A percentile compares a stretch with the other conserved stretches of the same genome.
These are phyloP conservation scores for Fomitopsis palustris DNA, from an alignment of 1,284 basidiomycete genomes.

Conservation along the genomic window DNA sequence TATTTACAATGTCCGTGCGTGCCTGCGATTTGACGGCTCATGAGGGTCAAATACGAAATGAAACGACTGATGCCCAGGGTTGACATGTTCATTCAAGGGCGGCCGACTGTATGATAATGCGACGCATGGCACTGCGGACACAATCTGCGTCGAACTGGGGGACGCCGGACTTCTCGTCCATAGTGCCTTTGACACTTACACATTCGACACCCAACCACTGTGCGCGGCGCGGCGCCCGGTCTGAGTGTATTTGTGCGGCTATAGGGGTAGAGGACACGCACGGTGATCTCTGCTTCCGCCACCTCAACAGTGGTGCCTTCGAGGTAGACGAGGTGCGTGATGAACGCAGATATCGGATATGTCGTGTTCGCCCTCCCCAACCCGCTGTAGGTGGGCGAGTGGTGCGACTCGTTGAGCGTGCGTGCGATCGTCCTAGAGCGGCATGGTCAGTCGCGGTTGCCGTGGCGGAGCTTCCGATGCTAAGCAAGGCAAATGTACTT, in stretches of 20 bases:
- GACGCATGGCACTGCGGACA: slow-evolving; percentile 45
- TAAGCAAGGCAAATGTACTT: slow-evolving; percentile 35
- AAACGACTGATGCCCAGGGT: neutral
- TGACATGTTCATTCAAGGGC: neutral
- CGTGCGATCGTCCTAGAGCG: slow-evolving; percentile 57
- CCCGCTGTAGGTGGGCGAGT: slow-evolving; percentile 42
- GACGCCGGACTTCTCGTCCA: slow-evolving; percentile 20
- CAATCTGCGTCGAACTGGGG: slow-evolving; percentile 49
- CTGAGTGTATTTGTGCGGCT: no score
- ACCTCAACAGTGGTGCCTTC: slow-evolving; percentile 60
- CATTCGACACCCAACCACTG: slow-evolving; percentile 64
- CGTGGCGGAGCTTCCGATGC: neutral
- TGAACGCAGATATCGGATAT: slow-evolving; percentile 68
- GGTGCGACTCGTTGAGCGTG: slow-evolving; percentile 67
- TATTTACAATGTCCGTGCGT: neutral
- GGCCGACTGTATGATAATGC: slow-evolving; percentile 33
- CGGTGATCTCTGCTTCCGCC: slow-evolving; percentile 57
- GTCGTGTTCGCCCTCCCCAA: slow-evolving; percentile 56
- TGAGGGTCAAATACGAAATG: neutral
- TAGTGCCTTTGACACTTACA: slow-evolving; percentile 35
- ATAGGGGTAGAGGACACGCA: slow-evolving; percentile 32
- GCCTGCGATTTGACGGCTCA: neutral
- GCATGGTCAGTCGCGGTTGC: neutral
- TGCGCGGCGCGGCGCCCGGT: no score
- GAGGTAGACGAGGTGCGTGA: slow-evolving; percentile 84